phyloP scores from a whole-genome alignment of 108 stramenopile genomes.

The Fragilariopsis cylindrus region DNA sequence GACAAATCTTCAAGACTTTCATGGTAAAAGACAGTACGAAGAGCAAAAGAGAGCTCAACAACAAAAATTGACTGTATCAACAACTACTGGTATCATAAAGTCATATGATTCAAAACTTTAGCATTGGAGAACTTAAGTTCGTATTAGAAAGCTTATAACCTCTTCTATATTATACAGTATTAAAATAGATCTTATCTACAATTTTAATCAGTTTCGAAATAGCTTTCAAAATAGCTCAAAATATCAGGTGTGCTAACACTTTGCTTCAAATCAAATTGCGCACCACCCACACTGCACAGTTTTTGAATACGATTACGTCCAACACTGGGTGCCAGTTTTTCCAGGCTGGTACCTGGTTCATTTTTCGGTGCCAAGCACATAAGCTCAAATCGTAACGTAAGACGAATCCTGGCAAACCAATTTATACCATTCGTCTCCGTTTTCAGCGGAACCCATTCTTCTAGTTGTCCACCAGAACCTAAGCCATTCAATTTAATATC shows the following conservation, averaged over 20 bases:
- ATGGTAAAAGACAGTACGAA: constrained; percentile 11
- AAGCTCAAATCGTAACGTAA: constrained; percentile 83
- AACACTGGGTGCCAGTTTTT: constrained; percentile 62
- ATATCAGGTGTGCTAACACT: constrained; percentile 53
- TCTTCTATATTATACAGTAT: no score
- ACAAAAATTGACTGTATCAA: not conserved
- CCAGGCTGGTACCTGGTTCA: constrained; percentile 23
- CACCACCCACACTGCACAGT: constrained; percentile 65
- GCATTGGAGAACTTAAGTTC: no score
- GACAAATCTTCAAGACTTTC: constrained; percentile 13
- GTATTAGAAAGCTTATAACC: no score
- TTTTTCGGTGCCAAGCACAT: constrained; percentile 63
- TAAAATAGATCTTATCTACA: no score
- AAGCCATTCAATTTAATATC: constrained; percentile 79
- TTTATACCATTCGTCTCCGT: constrained; percentile 72
- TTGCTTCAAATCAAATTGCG: constrained; percentile 52
- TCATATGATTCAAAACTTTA: no score
- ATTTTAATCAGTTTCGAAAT: constrained; percentile 16
- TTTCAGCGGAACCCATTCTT: constrained; percentile 88
- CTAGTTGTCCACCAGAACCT: constrained; percentile 75
- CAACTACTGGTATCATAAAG: no score
- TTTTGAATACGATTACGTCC: constrained; percentile 70
- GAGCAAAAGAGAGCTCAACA: constrained; percentile 1
- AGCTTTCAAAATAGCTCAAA: constrained; percentile 56
- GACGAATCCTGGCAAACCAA: constrained; percentile 84